A percentile compares a stretch with the other conserved stretches of the same genome.
These are phyloP conservation scores for Moniliella sp. DNA, from an alignment of 1,284 basidiomycete species.

Conservation along the genomic window DNA sequence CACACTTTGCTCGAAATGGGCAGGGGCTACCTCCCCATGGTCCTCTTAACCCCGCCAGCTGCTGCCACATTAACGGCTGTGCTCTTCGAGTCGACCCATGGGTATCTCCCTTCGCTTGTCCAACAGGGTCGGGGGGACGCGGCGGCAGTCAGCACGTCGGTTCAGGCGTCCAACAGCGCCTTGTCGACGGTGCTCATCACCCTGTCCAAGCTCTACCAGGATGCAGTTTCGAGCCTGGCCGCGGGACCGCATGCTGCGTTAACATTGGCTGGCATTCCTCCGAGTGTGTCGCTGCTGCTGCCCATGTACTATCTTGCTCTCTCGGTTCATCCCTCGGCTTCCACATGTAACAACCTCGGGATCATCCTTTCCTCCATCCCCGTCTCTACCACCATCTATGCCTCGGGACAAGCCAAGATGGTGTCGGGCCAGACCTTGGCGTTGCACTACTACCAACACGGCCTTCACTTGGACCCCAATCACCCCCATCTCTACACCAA, in stretches of 20 bases:
- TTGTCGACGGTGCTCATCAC: constrained; percentile 43
- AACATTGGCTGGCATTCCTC: constrained; percentile 34
- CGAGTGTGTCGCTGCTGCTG: constrained; percentile 39
- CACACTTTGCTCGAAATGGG: constrained; percentile 13
- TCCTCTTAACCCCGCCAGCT: constrained; percentile 13
- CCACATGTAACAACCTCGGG: constrained; percentile 45
- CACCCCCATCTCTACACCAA: constrained; percentile 47
- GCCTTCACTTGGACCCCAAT: constrained; percentile 40
- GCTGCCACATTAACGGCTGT: constrained; percentile 11
- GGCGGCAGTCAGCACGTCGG: too few relatives aligned
- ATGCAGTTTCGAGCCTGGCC: too few relatives aligned
- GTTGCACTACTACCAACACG: constrained; percentile 41
- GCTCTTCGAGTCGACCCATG: constrained; percentile 15
- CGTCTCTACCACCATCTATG: constrained; percentile 21
- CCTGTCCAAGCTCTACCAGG: constrained; percentile 43
- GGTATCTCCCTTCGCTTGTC: constrained; percentile 15
- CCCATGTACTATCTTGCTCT: constrained; percentile 45
- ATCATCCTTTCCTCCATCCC: constrained; percentile 42
- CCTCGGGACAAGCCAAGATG: constrained; percentile 27
- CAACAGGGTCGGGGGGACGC: constrained; percentile 18
- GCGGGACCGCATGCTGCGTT: too few relatives aligned
- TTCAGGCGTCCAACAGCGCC: constrained; percentile 34
- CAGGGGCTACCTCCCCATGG: constrained; percentile 14
- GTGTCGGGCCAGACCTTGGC: constrained; percentile 37
- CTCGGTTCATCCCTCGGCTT: constrained; percentile 41